Base-by-base conservation (phyloP, 169 alveolate genomes). In the Hammondia hammondi region DNA sequence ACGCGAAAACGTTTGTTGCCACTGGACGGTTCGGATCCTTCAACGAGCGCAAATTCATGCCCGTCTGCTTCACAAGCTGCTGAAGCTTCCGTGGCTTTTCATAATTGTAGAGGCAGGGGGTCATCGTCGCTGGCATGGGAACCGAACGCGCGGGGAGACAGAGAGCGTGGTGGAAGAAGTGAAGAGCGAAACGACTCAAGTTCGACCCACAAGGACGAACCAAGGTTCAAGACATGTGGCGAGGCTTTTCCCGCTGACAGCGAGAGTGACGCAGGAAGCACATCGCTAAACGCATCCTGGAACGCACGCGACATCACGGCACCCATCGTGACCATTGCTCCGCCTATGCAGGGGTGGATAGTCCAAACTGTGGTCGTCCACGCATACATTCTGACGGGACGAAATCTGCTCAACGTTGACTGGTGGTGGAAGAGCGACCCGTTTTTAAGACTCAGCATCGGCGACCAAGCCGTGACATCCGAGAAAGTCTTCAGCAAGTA, bases 281-380 rank as follows among this genome's bases (percentile, higher is more conserved):
- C 39, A 35, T 72, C 84, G 17, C 12, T 9, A 72, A 72, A 35
- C 24, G 10, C 57, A n/a, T 72, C 77, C n/a, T 67, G 93, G 57
- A 72, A 70, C 27, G 52, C 88, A 21, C n/a, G 88, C 37, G 82
- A 32, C 48, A 21, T 39, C 45, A 37, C 32, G 24, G 77, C 92
- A 10, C 94, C 94, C 45, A 52, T 67, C 2, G 92, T 92, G 73
- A 19, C 77, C 24, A 52, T 92, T 10, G 91, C 95, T 0, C 95
- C 95, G 43, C 95, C 95, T 3, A 81, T 92, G 95, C 88, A 92
- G 87, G 46, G 92, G 48, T 92, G 95, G 92, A 72, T 92, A 35
- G 92, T 81, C 57, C 89, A 85, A 48, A 81, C 82, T 24, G 93
- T 93, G 71, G 89, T 77, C 10, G 95, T 93, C 46, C 95, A 88